These are phyloP conservation scores for Anacardium occidentale DNA, from an alignment of 345 rosid species.

Conservation along the genomic window DNA sequence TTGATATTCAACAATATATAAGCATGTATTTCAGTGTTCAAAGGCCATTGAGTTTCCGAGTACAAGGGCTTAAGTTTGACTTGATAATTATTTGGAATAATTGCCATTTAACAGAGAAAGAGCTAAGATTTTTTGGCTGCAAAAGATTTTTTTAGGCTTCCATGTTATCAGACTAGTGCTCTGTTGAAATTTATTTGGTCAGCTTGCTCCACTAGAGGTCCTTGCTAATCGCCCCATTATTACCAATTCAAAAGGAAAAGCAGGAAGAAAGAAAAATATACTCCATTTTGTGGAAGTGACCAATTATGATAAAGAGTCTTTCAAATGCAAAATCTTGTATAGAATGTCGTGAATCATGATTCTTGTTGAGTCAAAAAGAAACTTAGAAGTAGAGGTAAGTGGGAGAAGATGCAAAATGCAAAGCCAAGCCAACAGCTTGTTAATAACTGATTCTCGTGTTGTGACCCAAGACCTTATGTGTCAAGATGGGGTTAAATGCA, in stretches of 20 bases:
- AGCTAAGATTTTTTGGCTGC: too few relatives aligned
- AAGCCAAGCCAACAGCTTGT: background rate
- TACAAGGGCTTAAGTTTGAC: background rate
- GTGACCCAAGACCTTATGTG: background rate
- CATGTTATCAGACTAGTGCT: background rate
- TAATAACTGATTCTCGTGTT: background rate
- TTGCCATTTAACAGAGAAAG: too few relatives aligned
- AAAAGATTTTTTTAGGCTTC: too few relatives aligned
- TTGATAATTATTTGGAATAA: background rate
- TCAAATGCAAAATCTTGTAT: background rate
- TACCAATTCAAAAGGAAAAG: background rate
- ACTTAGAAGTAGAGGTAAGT: too few relatives aligned
- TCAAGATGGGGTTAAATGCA: too few relatives aligned
- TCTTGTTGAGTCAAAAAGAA: too few relatives aligned
- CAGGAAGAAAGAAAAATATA: background rate
- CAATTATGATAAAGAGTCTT: too few relatives aligned
- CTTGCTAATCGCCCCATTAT: too few relatives aligned
- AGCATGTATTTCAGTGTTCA: background rate
- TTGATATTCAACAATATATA: too few relatives aligned
- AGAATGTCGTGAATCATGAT: too few relatives aligned
- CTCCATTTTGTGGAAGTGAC: background rate
- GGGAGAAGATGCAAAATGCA: too few relatives aligned
- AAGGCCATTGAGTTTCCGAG: background rate
- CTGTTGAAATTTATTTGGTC: background rate
- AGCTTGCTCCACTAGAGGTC: background rate